These are phyloP conservation scores for Cardamine resedifolia DNA, from an alignment of 345 rosid genomes.

Conservation along the genomic window DNA sequence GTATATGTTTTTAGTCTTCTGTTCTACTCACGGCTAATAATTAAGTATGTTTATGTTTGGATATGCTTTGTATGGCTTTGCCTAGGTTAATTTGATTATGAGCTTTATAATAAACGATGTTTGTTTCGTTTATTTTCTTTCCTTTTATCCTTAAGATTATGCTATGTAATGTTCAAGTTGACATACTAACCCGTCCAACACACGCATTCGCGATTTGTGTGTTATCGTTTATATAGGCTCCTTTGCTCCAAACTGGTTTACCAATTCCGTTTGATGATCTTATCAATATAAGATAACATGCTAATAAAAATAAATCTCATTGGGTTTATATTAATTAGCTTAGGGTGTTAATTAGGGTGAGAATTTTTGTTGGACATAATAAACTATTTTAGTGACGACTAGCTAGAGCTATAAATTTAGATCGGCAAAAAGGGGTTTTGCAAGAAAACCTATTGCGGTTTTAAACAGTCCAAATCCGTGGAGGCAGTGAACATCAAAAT, in stretches of 20 bases:
- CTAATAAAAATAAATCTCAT: neutral
- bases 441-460: no score
- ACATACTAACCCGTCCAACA: neutral
- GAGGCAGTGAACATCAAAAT: no score
- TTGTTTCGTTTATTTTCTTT: neutral
- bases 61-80: neutral
- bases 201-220: neutral
- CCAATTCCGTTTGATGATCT: neutral
- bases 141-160: neutral
- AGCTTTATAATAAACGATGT: neutral
- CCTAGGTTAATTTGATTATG: neutral
- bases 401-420: no score
- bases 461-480: no score
- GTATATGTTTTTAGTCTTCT: neutral
- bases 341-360: no score
- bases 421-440: no score
- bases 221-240: neutral
- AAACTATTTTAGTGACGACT: no score
- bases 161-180: neutral
- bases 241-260: neutral
- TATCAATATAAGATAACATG: neutral
- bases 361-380: no score
- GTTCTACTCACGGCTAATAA: neutral
- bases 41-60: neutral
- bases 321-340: no score